Percentiles rank a stretch among this genome's conserved stretches.
Evolutionary conservation across 2,329 filamentous ascomycete genomes (phyloP).

Genomic region (Annulohypoxylon truncatum): DNA sequence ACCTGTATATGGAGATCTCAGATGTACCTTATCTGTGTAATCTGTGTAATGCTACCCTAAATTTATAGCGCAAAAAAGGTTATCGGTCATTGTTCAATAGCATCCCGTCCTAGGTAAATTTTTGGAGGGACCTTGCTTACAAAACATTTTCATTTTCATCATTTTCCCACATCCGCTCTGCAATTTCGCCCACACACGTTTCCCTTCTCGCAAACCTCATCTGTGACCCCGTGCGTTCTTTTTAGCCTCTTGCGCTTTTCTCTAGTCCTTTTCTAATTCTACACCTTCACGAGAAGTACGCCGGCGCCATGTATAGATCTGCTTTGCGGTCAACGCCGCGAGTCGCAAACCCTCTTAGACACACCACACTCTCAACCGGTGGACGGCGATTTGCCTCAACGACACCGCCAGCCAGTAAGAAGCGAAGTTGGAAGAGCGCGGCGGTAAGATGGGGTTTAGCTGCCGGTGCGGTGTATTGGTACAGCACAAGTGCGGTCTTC

Average conservation of each 20-base stretch:
- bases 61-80: not conserved
- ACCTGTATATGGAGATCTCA: not conserved
- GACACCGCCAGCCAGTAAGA: constrained; percentile 70
- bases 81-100: constrained; percentile 26
- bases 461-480: constrained; percentile 85
- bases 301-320: constrained; percentile 62
- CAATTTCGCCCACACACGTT: not conserved
- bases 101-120: constrained; percentile 10
- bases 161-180: not conserved
- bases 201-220: not conserved
- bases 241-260: not conserved
- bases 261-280: constrained; percentile 7
- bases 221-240: not conserved
- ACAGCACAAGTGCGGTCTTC: constrained; percentile 90
- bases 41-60: not conserved
- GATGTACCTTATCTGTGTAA: not conserved
- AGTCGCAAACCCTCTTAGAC: constrained; percentile 57
- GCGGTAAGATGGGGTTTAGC: constrained; percentile 80
- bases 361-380: constrained; percentile 53
- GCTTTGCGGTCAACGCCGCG: constrained; percentile 62
- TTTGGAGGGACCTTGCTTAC: constrained; percentile 27
- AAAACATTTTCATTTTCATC: constrained; percentile 16
- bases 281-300: not conserved
- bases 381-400: constrained; percentile 66
- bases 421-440: constrained; percentile 84